Base-by-base conservation (phyloP, 2,329 filamentous ascomycete genomes). In the Fusarium sp. region DNA sequence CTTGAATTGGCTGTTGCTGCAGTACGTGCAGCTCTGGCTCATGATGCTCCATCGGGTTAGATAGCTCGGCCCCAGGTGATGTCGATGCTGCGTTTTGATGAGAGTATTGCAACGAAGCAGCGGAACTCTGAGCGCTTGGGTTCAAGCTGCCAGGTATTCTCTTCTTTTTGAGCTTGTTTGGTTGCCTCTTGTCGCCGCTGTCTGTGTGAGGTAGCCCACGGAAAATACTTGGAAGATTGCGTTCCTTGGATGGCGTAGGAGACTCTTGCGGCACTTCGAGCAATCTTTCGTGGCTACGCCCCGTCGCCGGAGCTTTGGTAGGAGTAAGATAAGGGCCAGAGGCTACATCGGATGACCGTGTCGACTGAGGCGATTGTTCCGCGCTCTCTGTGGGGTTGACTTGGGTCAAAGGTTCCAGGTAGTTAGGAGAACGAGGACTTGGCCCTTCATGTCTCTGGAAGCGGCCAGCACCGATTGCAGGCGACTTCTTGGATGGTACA, bases 141-240 rank as follows among this genome's bases (percentile, higher is more conserved):
- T 92, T 93, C 22, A 90, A 78, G 71, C 91, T 92, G 38, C 88
- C 89, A 0, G 91, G 89, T 52, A 91, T 80, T 62, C 88, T 84
- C 76, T 92, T 97, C 81, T 98, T 98, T 75, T 90, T 91, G 47
- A 99, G 80, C 76, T 97, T 97, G 72, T 97, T 97, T 0, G 93
- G 92, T 73, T 89, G 90, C 41, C 91, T 86, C 69, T 85, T 88
- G 61, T 88, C 88, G 34, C 79, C 83, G 15, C 80, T 83, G 22
- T 78, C 76, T 1, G 83, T 83, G 1, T 89, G 87, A 1, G 89
- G 87, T 3, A 90, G 89, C 64, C 89, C 85, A 70, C 90, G 85
- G 71, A 96, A 90, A 34, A 96, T 79, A 69, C 80, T 86, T 47
- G 90, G 83, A 52, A 96, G 75, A 57, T 86, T 88, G 28, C 88